Conservation (phyloP, 148 eudicot species). For the Polygonum maritimum region DNA sequence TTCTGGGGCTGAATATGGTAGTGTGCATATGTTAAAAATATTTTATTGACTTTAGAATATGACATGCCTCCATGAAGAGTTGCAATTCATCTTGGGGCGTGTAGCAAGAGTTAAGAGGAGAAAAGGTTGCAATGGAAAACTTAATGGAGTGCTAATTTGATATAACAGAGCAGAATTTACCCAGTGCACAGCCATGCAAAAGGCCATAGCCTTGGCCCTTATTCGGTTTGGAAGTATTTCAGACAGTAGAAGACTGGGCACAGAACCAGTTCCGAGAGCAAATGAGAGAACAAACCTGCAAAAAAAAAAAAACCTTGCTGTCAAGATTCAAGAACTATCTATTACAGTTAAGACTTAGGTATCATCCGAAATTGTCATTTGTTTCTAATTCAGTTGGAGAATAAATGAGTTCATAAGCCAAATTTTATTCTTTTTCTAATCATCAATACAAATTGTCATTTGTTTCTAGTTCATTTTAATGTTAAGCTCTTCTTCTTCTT, state of each 20-base stretch:
- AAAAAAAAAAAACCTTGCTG: slow-evolving; percentile 5
- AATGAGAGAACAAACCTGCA: slow-evolving; percentile 70
- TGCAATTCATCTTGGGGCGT: too few species aligned
- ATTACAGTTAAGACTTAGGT: not conserved
- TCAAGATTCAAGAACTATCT: not conserved
- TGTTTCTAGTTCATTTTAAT: too few species aligned
- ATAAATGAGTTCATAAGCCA: not conserved
- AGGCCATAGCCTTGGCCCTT: slow-evolving; percentile 86
- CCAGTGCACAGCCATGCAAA: slow-evolving; percentile 91
- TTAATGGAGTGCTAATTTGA: not conserved
- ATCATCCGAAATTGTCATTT: not conserved
- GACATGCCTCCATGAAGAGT: too few species aligned
- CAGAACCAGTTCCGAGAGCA: slow-evolving; percentile 81
- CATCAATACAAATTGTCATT: too few species aligned
- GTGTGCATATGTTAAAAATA: too few species aligned
- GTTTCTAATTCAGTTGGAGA: not conserved
- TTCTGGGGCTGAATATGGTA: not conserved
- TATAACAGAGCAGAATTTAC: slow-evolving; percentile 24
- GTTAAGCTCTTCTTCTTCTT: too few species aligned
- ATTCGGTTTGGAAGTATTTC: slow-evolving; percentile 72
- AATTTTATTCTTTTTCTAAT: not conserved
- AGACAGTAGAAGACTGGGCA: slow-evolving; percentile 80
- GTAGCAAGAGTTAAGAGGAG: too few species aligned
- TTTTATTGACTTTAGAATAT: too few species aligned
- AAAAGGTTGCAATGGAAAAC: too few species aligned